phyloP scores from a whole-genome alignment of 441 rosid species.

The Cnidoscolus chayamansa region DNA sequence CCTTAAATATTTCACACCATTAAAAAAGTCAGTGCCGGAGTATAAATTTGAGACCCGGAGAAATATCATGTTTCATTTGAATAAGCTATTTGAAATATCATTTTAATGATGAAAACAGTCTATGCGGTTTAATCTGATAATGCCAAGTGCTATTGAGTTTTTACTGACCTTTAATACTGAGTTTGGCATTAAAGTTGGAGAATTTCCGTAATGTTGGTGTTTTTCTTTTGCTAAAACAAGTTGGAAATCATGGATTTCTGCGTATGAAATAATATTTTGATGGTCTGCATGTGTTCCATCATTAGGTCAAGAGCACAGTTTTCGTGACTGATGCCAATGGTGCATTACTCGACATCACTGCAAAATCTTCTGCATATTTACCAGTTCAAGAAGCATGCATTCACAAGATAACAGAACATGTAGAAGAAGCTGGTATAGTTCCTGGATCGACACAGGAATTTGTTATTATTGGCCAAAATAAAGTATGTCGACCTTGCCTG shows the following conservation, averaged over 20 bases:
- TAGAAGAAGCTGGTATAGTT: constrained; percentile 81
- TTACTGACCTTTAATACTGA: neutral
- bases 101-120: too few relatives aligned
- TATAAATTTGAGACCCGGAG: too few relatives aligned
- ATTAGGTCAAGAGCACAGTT: constrained; percentile 82
- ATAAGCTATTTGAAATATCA: too few relatives aligned
- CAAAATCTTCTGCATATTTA: constrained; percentile 78
- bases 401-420: constrained; percentile 53
- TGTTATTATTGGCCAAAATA: constrained; percentile 72
- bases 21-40: too few relatives aligned
- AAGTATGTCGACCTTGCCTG: constrained; percentile 71
- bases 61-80: too few relatives aligned
- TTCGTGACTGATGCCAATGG: constrained; percentile 64
- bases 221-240: neutral
- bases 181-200: neutral
- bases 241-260: neutral
- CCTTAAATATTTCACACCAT: too few relatives aligned
- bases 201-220: neutral
- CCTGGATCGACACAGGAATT: constrained; percentile 89
- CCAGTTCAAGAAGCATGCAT: constrained; percentile 82
- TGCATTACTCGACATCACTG: constrained; percentile 80
- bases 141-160: neutral
- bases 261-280: constrained; percentile 4
- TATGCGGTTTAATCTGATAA: too few relatives aligned
- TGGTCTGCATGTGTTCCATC: neutral